Conservation (phyloP, 306 rosid species). For the Vicia villosa region DNA sequence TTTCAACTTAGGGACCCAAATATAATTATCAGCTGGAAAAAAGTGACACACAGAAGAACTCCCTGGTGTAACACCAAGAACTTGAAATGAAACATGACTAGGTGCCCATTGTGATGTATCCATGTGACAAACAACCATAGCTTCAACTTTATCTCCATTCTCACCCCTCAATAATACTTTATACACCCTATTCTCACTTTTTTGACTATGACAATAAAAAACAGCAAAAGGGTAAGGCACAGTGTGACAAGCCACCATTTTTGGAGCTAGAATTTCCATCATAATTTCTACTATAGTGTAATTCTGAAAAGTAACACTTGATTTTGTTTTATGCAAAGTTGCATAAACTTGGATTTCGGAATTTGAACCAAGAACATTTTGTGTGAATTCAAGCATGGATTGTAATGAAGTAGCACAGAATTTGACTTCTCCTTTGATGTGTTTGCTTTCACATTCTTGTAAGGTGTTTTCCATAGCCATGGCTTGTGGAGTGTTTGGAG, state of each 20-base stretch:
- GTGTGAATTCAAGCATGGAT: constrained; percentile 65
- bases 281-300: constrained; percentile 54
- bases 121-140: constrained; percentile 71
- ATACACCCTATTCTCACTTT: constrained; percentile 52
- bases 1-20: constrained; percentile 54
- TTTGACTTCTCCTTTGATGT: constrained; percentile 72
- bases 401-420: constrained; percentile 69
- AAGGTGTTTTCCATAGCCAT: constrained; percentile 65
- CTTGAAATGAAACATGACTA: constrained; percentile 59
- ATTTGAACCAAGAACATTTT: constrained; percentile 40
- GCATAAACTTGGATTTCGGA: constrained; percentile 38
- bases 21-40: constrained; percentile 67
- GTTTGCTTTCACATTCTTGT: constrained; percentile 53
- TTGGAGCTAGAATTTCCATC: constrained; percentile 47
- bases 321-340: constrained; percentile 55
- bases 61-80: constrained; percentile 64
- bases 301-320: constrained; percentile 61
- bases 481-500: constrained; percentile 60
- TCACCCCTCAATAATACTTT: constrained; percentile 57
- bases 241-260: constrained; percentile 77
- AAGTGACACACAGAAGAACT: constrained; percentile 67
- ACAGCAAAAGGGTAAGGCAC: constrained; percentile 80
- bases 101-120: constrained; percentile 76
- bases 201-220: constrained; percentile 64
- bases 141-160: constrained; percentile 60